Base-by-base conservation (phyloP, 2,329 filamentous ascomycete genomes). In the Pseudomassariella vexata region DNA sequence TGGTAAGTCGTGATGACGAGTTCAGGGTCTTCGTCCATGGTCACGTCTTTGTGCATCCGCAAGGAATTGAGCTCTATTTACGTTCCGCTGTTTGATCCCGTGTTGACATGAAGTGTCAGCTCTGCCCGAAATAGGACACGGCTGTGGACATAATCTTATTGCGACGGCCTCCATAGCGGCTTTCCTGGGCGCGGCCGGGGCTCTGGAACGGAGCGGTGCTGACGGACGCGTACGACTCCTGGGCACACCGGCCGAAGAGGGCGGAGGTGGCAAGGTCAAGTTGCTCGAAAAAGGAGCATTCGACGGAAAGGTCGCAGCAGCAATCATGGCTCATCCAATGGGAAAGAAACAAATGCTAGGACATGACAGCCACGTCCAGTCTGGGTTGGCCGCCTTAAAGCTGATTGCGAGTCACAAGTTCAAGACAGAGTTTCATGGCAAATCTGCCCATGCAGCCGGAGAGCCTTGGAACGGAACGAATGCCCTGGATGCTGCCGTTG, bases 91-190 rank as follows among this genome's bases (percentile, higher is more conserved):
- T n/a, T n/a, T n/a, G n/a, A n/a, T n/a, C n/a, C n/a, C n/a, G n/a
- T n/a, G n/a, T n/a, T n/a, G n/a, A n/a, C n/a, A n/a, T n/a, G n/a
- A n/a, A n/a, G n/a, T n/a, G n/a, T n/a, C n/a, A n/a, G n/a, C 65
- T 1, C 53, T 68, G 1, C 64, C 63, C 0, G 53, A 50, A 2
- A 66, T 66, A 11, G 63, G 63, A 5, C 63, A 67, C 28, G 61
- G 57, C 1, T 66, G 63, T 39, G 63, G 64, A 3, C 63, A 66
- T 44, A 67, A 67, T 37, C 49, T 67, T 9, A 66, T 67, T 32
- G 59, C 63, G 4, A 59, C 59, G 0, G 49, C 60, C 1, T 57
- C 58, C 1, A 39, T 66, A 11, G 57, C 57, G 2, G 55, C 57
- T 2, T 66, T 66, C 28, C 42, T 68, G 6, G 62, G 52, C 3